A percentile compares a stretch with the other conserved stretches of the same genome.
Conservation (phyloP, 169 alveolate genomes). For the Plasmodium adleri region DNA sequence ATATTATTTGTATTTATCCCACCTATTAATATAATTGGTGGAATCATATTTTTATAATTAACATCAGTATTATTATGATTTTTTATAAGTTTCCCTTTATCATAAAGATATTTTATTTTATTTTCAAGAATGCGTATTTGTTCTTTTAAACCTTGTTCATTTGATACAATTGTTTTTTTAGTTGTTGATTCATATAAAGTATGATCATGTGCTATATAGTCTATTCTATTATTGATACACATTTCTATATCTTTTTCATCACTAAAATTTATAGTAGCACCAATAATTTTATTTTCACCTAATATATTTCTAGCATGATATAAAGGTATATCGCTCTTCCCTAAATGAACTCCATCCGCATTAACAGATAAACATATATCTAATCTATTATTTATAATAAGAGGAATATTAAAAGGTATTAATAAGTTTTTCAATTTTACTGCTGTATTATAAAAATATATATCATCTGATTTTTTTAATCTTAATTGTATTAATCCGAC, state of each 20-base stretch:
- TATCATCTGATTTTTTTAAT: slow-evolving; percentile 73
- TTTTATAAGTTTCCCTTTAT: slow-evolving; percentile 27
- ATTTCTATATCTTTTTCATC: slow-evolving; percentile 64
- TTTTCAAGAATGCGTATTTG: slow-evolving; percentile 11
- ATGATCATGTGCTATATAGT: slow-evolving; percentile 68
- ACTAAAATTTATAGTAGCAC: slow-evolving; percentile 78
- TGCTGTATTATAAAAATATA: slow-evolving; percentile 51
- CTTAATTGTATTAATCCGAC: slow-evolving; percentile 81
- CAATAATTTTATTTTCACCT: slow-evolving; percentile 80
- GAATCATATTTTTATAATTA: background rate
- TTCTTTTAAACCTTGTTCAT: slow-evolving; percentile 31
- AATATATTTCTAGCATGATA: slow-evolving; percentile 76
- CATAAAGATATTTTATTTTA: slow-evolving; percentile 32
- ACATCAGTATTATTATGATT: background rate
- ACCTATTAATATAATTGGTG: slow-evolving; percentile 55
- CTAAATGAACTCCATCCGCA: slow-evolving; percentile 83
- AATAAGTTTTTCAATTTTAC: slow-evolving; percentile 25
- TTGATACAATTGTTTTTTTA: slow-evolving; percentile 14
- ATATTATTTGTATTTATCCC: slow-evolving; percentile 52
- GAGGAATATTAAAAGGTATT: slow-evolving; percentile 67
- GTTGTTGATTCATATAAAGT: slow-evolving; percentile 58
- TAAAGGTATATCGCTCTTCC: slow-evolving; percentile 79
- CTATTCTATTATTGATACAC: slow-evolving; percentile 50
- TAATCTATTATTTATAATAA: slow-evolving; percentile 78
- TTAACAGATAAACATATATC: slow-evolving; percentile 80